phyloP scores from a whole-genome alignment of 1,139 yeast genomes.

The Zygotorulaspora mrakii region DNA sequence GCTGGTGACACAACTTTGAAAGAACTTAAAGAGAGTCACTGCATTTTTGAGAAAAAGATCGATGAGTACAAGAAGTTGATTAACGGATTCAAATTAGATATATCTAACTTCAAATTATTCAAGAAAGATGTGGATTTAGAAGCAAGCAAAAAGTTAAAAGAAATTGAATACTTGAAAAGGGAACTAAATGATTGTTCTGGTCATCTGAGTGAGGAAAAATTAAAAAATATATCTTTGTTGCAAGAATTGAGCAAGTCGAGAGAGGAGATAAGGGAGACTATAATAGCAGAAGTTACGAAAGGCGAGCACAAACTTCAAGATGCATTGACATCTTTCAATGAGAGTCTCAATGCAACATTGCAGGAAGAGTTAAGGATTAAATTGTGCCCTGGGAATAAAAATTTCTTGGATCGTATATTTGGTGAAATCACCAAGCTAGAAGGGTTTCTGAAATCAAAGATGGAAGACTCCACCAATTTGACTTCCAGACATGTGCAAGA shows the following conservation, averaged over 20 bases:
- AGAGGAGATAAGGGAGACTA: conserved; percentile 5
- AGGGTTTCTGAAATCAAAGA: background rate
- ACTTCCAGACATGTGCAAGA: background rate
- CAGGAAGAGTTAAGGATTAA: conserved; percentile 1
- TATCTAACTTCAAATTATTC: conserved; percentile 17
- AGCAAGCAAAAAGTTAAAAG: conserved; percentile 26
- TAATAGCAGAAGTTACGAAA: conserved; percentile 3
- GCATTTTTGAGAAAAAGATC: conserved; percentile 19
- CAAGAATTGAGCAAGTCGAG: conserved; percentile 20
- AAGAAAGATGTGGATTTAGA: conserved; percentile 24
- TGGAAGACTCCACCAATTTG: background rate
- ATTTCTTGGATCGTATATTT: background rate
- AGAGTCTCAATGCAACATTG: conserved; percentile 3
- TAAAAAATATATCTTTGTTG: conserved; percentile 26
- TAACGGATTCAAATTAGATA: conserved; percentile 14
- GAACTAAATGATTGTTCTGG: conserved; percentile 35
- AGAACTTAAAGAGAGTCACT: conserved; percentile 22
- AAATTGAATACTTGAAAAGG: conserved; percentile 31
- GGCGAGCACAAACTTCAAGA: conserved; percentile 7
- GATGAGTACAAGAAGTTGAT: conserved; percentile 21
- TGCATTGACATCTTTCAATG: conserved; percentile 2
- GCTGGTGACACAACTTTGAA: conserved; percentile 19
- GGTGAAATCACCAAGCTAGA: background rate
- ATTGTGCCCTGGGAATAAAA: conserved; percentile 1
- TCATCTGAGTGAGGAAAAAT: conserved; percentile 34